phyloP scores from a whole-genome alignment of 2,329 filamentous ascomycete species.

The Colletotrichum agaves region DNA sequence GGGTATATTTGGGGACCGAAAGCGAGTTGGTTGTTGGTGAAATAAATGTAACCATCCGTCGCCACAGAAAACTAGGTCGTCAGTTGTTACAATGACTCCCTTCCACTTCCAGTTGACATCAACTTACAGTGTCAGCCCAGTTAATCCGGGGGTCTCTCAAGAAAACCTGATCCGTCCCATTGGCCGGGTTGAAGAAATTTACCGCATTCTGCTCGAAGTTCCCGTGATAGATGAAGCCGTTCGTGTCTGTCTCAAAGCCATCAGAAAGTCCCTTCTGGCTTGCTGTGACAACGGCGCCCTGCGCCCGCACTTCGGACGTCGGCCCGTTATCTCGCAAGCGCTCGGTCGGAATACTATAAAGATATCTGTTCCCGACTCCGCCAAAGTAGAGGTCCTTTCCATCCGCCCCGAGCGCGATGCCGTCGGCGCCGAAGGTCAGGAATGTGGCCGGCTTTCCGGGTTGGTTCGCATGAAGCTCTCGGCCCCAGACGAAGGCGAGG shows the following conservation, averaged over 20 bases:
- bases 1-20: slow-evolving; percentile 3
- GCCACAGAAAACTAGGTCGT: slow-evolving; percentile 5
- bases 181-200: slow-evolving; percentile 15
- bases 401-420: slow-evolving; percentile 1
- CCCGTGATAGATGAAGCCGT: slow-evolving; percentile 16
- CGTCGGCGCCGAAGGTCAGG: slow-evolving; percentile 6
- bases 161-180: slow-evolving; percentile 7
- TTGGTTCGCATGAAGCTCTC: slow-evolving; percentile 1
- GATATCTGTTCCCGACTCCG: slow-evolving; percentile 15
- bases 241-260: slow-evolving; percentile 15
- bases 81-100: background rate
- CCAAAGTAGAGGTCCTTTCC: slow-evolving; percentile 10
- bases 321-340: slow-evolving; percentile 1
- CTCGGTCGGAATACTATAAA: slow-evolving; percentile 13
- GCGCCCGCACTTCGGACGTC: background rate
- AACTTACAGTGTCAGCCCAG: slow-evolving; percentile 14
- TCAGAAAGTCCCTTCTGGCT: slow-evolving; percentile 15
- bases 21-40: slow-evolving; percentile 11
- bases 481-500: slow-evolving; percentile 16
- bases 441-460: background rate
- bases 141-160: slow-evolving; percentile 10
- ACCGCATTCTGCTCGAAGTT: slow-evolving; percentile 10
- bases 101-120: background rate
- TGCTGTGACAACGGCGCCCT: background rate
- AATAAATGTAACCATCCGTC: slow-evolving; percentile 12